phyloP scores from a whole-genome alignment of 2,329 filamentous ascomycete species.

The Colletotrichum cuscutae region DNA sequence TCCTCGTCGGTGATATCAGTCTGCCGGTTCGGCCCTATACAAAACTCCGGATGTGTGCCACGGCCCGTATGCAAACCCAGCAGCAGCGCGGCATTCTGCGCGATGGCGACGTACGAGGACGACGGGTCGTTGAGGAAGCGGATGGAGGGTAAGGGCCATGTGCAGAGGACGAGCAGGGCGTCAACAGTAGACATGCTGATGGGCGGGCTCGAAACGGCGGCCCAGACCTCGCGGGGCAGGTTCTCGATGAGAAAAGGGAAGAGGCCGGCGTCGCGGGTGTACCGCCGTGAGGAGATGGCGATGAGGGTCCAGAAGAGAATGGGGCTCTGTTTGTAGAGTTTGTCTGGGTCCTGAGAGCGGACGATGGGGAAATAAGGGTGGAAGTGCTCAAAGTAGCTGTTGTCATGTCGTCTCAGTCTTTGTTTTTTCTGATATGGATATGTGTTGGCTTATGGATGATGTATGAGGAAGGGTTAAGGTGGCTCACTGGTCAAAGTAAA shows the following conservation, averaged over 20 bases:
- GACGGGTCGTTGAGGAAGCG: slow-evolving; percentile 63
- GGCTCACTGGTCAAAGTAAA: slow-evolving; percentile 63
- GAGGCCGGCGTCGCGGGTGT: slow-evolving; percentile 53
- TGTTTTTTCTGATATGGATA: background rate
- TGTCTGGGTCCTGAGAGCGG: slow-evolving; percentile 59
- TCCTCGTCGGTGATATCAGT: slow-evolving; percentile 61
- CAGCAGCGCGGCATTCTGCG: slow-evolving; percentile 58
- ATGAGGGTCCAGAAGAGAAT: slow-evolving; percentile 67
- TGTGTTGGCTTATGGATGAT: fast-evolving
- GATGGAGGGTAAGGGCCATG: slow-evolving; percentile 63
- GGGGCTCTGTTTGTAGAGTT: slow-evolving; percentile 57
- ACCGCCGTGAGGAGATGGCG: slow-evolving; percentile 60
- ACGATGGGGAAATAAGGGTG: slow-evolving; percentile 65
- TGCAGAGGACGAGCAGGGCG: slow-evolving; percentile 60
- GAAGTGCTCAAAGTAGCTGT: slow-evolving; percentile 62
- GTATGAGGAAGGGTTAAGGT: background rate
- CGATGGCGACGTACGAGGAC: slow-evolving; percentile 56
- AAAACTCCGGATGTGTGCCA: slow-evolving; percentile 61
- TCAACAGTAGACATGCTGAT: slow-evolving; percentile 61
- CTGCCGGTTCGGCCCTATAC: slow-evolving; percentile 52
- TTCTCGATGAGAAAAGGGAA: slow-evolving; percentile 58
- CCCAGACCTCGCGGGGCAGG: slow-evolving; percentile 57
- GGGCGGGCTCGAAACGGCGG: slow-evolving; percentile 53
- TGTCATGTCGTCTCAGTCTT: background rate
- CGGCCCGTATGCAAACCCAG: slow-evolving; percentile 64